Evolutionary conservation across 441 rosid species (phyloP), one percentile per base, ranked within the genome.

Genomic region (Raphanus hybrid): DNA sequence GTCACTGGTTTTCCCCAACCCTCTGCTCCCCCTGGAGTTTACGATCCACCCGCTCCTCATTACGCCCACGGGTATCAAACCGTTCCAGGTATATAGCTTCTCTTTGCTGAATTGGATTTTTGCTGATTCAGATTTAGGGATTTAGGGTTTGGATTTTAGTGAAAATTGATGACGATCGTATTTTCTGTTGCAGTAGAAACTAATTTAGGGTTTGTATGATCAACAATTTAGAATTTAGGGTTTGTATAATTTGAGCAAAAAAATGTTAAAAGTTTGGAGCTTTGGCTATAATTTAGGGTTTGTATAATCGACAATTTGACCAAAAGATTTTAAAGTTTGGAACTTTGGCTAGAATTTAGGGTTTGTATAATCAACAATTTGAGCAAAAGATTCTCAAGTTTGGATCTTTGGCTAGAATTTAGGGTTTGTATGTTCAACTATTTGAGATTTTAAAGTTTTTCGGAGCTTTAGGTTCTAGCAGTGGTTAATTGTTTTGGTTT

Each of bases 1-100:
- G 90, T 80, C 43, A 78, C 89, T 52, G 99, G 96, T 2, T 91
- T 92, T 80, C 97, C 99, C 80, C 94, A 90, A 79, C 98, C 97
- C 8, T 83, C 84, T 1, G 81, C 98, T 1, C 94, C 98, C 1
- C 86, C 94, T 18, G 94, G 98, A 2, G 80, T 74, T 64, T 34
- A 84, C 70, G 86, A 75, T 29, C 80, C 89, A 3, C 58, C 87
- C 4, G 69, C 87, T 57, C 82, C 90, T 34, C 83, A 86, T 70
- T 90, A 89, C 79, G 48, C 88, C 8, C 88, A 81, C 4, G 98
- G 94, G 3, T 91, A 92, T 43, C 97, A 91, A 71, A 76, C 95
- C 57, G 97, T 89, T 66, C 91, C 88, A 61, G 98, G 97, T 94
- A 52, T 37, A 52, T 37, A 27, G 10, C 64, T 67, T 45, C 35